A percentile compares a stretch with the other conserved stretches of the same genome.
phyloP scores from a whole-genome alignment of 1,284 basidiomycete genomes.

The Tranzscheliella williamsii region DNA sequence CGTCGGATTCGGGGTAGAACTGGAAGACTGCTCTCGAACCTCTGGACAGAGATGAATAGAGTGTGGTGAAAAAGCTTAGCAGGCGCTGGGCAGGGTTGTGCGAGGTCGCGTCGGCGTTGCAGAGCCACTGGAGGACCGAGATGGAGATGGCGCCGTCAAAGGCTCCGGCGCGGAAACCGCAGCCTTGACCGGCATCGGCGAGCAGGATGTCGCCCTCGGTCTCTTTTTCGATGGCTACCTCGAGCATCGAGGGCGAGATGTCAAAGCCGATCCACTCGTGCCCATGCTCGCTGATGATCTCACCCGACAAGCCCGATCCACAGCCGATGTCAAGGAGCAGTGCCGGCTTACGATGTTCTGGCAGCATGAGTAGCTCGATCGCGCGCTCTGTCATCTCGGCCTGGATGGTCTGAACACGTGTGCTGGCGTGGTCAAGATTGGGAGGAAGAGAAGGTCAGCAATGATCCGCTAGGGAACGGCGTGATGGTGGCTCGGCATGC shows the following conservation, averaged over 20 bases:
- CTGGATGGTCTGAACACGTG: slow-evolving; percentile 95
- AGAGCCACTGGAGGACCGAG: slow-evolving; percentile 96
- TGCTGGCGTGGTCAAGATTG: too few species aligned
- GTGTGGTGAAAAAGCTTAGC: slow-evolving; percentile 90
- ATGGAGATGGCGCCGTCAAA: slow-evolving; percentile 99
- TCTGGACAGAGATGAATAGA: slow-evolving; percentile 87
- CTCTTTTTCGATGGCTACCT: slow-evolving; percentile 57
- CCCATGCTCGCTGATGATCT: slow-evolving; percentile 92
- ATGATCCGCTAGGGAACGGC: neutral
- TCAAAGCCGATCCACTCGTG: slow-evolving; percentile 94
- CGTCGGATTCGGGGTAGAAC: slow-evolving; percentile 60
- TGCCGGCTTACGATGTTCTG: slow-evolving; percentile 61
- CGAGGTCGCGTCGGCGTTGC: slow-evolving; percentile 92
- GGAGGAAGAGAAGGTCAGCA: neutral
- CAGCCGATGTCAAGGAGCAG: slow-evolving; percentile 93
- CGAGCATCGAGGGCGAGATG: slow-evolving; percentile 87
- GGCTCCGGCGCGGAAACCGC: slow-evolving; percentile 85
- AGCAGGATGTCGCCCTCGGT: slow-evolving; percentile 60
- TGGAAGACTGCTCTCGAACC: slow-evolving; percentile 86
- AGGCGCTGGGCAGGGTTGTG: slow-evolving; percentile 91
- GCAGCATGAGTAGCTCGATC: slow-evolving; percentile 83
- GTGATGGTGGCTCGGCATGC: slow-evolving; percentile 40
- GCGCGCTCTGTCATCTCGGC: slow-evolving; percentile 97
- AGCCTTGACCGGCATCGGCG: slow-evolving; percentile 63
- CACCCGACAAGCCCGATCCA: slow-evolving; percentile 95